Base-by-base conservation (phyloP, 2,329 filamentous ascomycete genomes). In the Fusarium sp. region DNA sequence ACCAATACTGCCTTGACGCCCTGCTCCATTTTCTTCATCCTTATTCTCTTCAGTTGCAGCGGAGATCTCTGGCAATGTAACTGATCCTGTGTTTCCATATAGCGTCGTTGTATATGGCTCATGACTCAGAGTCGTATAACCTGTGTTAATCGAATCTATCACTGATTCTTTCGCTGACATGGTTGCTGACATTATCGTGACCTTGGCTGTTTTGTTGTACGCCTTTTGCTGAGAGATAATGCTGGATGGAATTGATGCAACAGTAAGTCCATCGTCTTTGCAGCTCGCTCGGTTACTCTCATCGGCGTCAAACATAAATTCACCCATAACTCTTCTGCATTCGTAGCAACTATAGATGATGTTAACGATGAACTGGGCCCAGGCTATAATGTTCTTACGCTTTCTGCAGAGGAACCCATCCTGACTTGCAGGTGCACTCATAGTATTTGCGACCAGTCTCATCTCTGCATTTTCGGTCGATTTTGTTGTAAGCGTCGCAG, bases 351-450 rank as follows among this genome's bases (percentile, higher is more conserved):
- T 68, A 33, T 13, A 13, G 37, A 16, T 28, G 15, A 33, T 29
- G 24, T 50, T 50, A 50, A 38, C n/a, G 8, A 41, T 39, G 8
- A 29, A 23, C n/a, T 46, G 21, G 11, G 11, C 21, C 12, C n/a
- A 9, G 20, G 16, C 35, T 23, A 11, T n/a, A 4, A n/a, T n/a
- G 18, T 21, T 29, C 66, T 37, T 59, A 69, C 66, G 66, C 66
- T 46, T 57, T 43, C 23, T 57, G 55, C 16, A 54, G n/a, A 18
- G 58, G 46, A 31, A 68, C 43, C 53, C 53, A 69, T 47, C 66
- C 66, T 20, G 64, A 53, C n/a, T 64, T 31, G 59, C 66, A 68
- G 18, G 53, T 57, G 31, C 66, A 69, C 11, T 65, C 29, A 15
- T 58, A 53, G 37, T 64, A 65, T 16, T 43, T 37, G 24, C 29